Evolutionary conservation across 768 basidiomycete genomes (phyloP), one percentile per base, ranked within the genome.

Genomic region (Lactifluus pinguis): DNA sequence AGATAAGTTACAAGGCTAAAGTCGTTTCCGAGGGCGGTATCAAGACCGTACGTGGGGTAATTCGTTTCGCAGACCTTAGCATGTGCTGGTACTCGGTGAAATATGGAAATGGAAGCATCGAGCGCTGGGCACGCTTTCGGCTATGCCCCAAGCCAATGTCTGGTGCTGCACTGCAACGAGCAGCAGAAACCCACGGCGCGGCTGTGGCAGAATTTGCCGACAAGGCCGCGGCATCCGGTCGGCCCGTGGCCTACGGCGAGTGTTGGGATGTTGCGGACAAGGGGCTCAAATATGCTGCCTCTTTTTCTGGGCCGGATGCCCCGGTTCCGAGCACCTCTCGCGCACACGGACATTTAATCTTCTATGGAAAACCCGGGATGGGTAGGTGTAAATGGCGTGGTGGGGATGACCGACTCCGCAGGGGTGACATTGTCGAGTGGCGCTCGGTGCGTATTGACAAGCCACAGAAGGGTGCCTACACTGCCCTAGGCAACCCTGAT

Each of bases 401-500:
- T 4, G 80, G 79, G 1, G 82, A 83, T 65, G 75, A 76, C 57
- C 73, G 76, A 19, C 72, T 83, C 7, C 72, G 82, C 17, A 67
- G 79, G 47, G 82, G 83, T 7, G 82, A 84, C 57, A 78, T 84
- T 51, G 76, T 80, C 38, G 78, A 83, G 63, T 83, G 81, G 80
- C 68, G 76, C 32, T 70, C 61, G 57, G 81, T 68, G 58, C 34
- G 66, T 59, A 36, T 68, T 63, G 56, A 63, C 60, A n/a, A 13
- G 34, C 34, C 49, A 1, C 42, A 57, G 53, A 25, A 34, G n/a
- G 56, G 51, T 8, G 49, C 69, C 9, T 71, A 63, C 62, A 65
- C 69, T 51, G 70, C 69, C 4, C 68, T 84, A 11, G 82, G 81
- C 4, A 73, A 76, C 54, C 82, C 81, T 7, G 82, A 83, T 57